Evolutionary conservation across 1,284 basidiomycete genomes (phyloP).

Genomic region (Trametes pubescens): DNA sequence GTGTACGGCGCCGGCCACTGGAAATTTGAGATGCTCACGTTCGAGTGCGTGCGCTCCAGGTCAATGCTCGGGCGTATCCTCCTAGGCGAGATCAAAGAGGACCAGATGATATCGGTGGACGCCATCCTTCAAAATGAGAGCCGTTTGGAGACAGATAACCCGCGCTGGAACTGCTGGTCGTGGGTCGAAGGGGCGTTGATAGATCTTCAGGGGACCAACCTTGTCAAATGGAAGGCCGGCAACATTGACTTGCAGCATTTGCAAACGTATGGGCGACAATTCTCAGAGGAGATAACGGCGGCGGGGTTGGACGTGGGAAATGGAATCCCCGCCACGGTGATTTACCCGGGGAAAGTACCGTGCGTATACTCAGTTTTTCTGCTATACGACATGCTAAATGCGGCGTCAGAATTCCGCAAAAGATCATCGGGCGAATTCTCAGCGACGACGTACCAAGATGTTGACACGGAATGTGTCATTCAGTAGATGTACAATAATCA

Average conservation of each 20-base stretch:
- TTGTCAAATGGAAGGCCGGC: constrained; percentile 10
- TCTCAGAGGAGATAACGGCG: constrained; percentile 21
- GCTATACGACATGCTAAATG: neutral
- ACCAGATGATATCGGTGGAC: constrained; percentile 7
- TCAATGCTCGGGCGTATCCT: constrained; percentile 30
- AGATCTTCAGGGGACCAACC: constrained; percentile 11
- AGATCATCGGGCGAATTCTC: constrained; percentile 18
- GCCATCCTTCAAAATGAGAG: constrained; percentile 14
- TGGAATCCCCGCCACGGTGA: constrained; percentile 23
- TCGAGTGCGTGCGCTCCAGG: constrained; percentile 29
- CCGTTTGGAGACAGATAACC: constrained; percentile 7
- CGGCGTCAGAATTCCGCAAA: constrained; percentile 5
- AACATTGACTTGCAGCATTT: constrained; percentile 17
- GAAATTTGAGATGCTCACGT: constrained; percentile 25
- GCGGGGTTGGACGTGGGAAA: constrained; percentile 10
- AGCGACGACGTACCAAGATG: too few relatives aligned
- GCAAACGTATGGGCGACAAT: constrained; percentile 17
- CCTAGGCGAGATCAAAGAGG: constrained; percentile 20
- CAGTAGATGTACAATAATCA: neutral
- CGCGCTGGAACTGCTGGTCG: constrained; percentile 27
- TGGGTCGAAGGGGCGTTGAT: constrained; percentile 29
- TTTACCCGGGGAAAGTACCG: constrained; percentile 22
- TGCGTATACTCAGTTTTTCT: constrained; percentile 5
- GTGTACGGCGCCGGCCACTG: constrained; percentile 23
- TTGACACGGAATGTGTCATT: too few relatives aligned